phyloP scores from a whole-genome alignment of 345 rosid genomes.

The Sisymbrium altissimum region DNA sequence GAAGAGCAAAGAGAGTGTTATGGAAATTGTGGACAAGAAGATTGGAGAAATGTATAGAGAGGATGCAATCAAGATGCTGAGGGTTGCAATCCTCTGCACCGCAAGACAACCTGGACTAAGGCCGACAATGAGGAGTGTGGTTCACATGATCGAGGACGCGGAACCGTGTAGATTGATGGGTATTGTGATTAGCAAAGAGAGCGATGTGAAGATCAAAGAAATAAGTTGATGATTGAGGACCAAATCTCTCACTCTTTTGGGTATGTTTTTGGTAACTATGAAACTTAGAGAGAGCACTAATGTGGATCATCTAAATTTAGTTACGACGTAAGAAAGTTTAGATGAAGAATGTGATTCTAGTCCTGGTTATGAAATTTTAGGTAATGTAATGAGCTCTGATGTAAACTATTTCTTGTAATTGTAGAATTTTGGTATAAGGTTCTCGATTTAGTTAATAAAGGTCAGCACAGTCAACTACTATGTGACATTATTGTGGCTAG shows the following conservation, averaged over 20 bases:
- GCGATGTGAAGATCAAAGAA: slow-evolving; percentile 31
- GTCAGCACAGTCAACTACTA: background rate
- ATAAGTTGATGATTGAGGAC: slow-evolving; percentile 24
- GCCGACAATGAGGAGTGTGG: slow-evolving; percentile 84
- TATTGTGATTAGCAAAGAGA: slow-evolving; percentile 46
- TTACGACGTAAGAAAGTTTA: background rate
- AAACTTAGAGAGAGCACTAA: slow-evolving; percentile 7
- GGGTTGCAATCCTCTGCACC: slow-evolving; percentile 74
- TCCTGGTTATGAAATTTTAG: background rate
- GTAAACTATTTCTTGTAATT: slow-evolving; percentile 29
- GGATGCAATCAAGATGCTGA: slow-evolving; percentile 60
- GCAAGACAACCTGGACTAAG: slow-evolving; percentile 49
- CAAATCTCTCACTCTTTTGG: background rate
- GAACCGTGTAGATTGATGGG: slow-evolving; percentile 60
- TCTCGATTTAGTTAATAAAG: background rate
- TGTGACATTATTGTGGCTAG: background rate
- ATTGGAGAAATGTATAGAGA: slow-evolving; percentile 52
- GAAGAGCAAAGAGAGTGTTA: slow-evolving; percentile 48
- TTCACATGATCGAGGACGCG: slow-evolving; percentile 80
- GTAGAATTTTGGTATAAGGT: slow-evolving; percentile 8
- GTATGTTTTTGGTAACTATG: slow-evolving; percentile 8
- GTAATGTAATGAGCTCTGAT: background rate
- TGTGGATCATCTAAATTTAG: background rate
- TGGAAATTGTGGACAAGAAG: slow-evolving; percentile 62
- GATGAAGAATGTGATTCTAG: slow-evolving; percentile 4